Conservation (phyloP, 129 eudicot species). For the Tagetes erecta region DNA sequence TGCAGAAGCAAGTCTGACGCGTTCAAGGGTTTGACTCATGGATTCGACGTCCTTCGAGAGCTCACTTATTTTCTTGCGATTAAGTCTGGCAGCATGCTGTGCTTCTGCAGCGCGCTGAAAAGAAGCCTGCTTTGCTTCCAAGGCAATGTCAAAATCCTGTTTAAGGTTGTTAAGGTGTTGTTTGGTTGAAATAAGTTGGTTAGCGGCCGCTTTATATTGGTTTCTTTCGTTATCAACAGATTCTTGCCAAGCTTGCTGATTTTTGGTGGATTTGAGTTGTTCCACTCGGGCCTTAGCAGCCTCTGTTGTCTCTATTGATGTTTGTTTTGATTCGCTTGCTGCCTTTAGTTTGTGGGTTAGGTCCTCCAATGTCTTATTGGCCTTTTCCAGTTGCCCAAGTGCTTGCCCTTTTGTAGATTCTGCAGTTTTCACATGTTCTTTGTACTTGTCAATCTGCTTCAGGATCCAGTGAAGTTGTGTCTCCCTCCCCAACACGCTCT, state of each 20-base stretch:
- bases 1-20: constrained; percentile 46
- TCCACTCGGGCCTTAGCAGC: constrained; percentile 59
- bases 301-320: constrained; percentile 56
- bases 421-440: constrained; percentile 46
- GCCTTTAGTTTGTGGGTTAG: constrained; percentile 59
- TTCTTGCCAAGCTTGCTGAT: constrained; percentile 37
- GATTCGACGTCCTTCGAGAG: constrained; percentile 52
- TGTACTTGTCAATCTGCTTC: constrained; percentile 61
- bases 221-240: constrained; percentile 46
- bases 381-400: constrained; percentile 57
- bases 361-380: constrained; percentile 60
- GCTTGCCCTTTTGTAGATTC: constrained; percentile 64
- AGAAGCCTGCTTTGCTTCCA: constrained; percentile 53
- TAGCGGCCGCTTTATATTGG: constrained; percentile 54
- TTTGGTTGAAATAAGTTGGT: constrained; percentile 54
- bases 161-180: constrained; percentile 72
- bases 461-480: constrained; percentile 70
- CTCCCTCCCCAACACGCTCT: constrained; percentile 74
- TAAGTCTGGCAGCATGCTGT: constrained; percentile 43
- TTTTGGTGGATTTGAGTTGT: constrained; percentile 42
- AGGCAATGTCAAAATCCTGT: constrained; percentile 67
- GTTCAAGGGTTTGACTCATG: constrained; percentile 48
- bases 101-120: constrained; percentile 64
- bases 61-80: constrained; percentile 45
- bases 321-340: constrained; percentile 59